Evolutionary conservation across 352 stramenopile species (phyloP).

Genomic region (Phytophthora melonis): DNA sequence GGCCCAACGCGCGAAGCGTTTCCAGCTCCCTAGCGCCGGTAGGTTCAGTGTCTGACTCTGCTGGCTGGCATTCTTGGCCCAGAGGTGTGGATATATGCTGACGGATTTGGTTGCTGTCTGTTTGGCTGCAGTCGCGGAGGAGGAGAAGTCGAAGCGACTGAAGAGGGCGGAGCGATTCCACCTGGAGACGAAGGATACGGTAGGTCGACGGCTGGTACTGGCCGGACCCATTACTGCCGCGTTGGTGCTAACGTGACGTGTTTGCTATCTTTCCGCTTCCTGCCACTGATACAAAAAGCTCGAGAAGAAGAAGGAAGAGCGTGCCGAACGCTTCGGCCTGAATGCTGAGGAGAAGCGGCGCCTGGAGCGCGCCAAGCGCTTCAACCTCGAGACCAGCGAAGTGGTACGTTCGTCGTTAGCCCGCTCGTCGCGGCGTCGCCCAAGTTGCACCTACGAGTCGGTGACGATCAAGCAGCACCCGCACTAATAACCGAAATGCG

Average conservation of each 20-base stretch:
- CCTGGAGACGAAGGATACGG: constrained; percentile 80
- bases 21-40: constrained; percentile 65
- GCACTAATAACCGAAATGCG: constrained; percentile 14
- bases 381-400: constrained; percentile 83
- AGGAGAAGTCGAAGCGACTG: constrained; percentile 74
- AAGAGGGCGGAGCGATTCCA: constrained; percentile 83
- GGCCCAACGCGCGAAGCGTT: constrained; percentile 83
- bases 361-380: constrained; percentile 86
- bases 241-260: constrained; percentile 11
- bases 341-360: constrained; percentile 85
- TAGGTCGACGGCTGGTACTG: constrained; percentile 30
- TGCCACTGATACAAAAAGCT: constrained; percentile 45
- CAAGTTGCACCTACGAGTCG: background rate
- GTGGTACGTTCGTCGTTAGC: constrained; percentile 54
- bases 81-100: background rate
- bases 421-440: constrained; percentile 11
- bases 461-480: background rate
- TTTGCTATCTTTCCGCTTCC: constrained; percentile 4
- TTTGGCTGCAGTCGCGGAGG: constrained; percentile 36
- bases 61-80: background rate
- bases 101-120: constrained; percentile 2
- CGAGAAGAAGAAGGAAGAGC: constrained; percentile 84
- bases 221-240: constrained; percentile 12
- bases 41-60: constrained; percentile 6
- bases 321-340: constrained; percentile 83